These are phyloP conservation scores for Parietichytrium sp. DNA, from an alignment of 108 stramenopile species.

Conservation along the genomic window DNA sequence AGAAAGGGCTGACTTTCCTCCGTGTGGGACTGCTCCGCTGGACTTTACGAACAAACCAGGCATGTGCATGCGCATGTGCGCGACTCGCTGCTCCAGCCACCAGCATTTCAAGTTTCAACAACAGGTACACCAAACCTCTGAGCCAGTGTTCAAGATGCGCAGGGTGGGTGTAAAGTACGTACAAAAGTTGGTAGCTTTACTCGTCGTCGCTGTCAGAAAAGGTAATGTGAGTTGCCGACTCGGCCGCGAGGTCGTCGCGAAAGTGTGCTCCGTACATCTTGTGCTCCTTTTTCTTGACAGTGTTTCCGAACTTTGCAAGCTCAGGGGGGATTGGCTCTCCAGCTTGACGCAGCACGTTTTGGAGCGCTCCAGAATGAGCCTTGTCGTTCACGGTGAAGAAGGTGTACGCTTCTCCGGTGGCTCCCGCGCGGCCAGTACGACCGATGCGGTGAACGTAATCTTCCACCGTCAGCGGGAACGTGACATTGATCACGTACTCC, in stretches of 20 bases:
- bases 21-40: no score
- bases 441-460: slow-evolving; percentile 96
- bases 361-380: slow-evolving; percentile 88
- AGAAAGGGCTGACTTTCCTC: no score
- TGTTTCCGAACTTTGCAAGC: slow-evolving; percentile 90
- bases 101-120: no score
- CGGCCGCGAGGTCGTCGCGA: slow-evolving; percentile 73
- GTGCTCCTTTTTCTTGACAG: slow-evolving; percentile 99
- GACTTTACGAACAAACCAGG: no score
- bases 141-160: no score
- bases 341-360: slow-evolving; percentile 93
- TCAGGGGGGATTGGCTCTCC: slow-evolving; percentile 84
- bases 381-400: slow-evolving; percentile 87
- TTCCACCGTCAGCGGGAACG: slow-evolving; percentile 93
- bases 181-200: no score
- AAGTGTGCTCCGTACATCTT: slow-evolving; percentile 95
- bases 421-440: slow-evolving; percentile 91
- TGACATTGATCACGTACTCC: slow-evolving; percentile 91
- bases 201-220: slow-evolving; percentile 58
- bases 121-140: no score
- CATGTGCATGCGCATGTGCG: no score
- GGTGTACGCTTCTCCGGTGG: slow-evolving; percentile 81
- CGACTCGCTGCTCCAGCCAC: no score
- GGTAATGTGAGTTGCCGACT: slow-evolving; percentile 80
- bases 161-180: no score